A percentile compares a stretch with the other conserved stretches of the same genome.
These are phyloP conservation scores for Wickerhamiella qilinensis DNA, from an alignment of 805 yeast species.

Conservation along the genomic window DNA sequence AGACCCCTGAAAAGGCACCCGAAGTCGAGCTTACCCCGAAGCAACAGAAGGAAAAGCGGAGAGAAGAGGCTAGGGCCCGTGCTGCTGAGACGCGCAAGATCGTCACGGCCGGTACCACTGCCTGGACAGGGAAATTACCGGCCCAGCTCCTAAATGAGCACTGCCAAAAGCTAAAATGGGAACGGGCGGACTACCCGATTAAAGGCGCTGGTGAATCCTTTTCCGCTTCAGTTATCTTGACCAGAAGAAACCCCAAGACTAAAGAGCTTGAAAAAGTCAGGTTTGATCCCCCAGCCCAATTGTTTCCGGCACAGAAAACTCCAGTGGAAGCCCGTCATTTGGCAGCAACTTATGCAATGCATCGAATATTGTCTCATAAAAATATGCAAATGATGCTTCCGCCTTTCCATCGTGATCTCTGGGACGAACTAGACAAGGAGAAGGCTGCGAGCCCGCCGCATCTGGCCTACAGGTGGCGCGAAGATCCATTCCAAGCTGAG, in stretches of 20 bases:
- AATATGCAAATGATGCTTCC: conserved; percentile 82
- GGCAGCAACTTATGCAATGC: conserved; percentile 80
- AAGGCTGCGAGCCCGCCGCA: conserved; percentile 26
- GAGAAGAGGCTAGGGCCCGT: conserved; percentile 22
- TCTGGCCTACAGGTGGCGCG: conserved; percentile 13
- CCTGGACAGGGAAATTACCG: conserved; percentile 94
- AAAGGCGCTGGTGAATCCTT: conserved; percentile 31
- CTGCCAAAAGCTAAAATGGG: conserved; percentile 83
- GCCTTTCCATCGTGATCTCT: conserved; percentile 57
- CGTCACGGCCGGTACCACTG: conserved; percentile 46
- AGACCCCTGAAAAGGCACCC: conserved; percentile 1
- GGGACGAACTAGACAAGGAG: conserved; percentile 55
- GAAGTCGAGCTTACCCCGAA: conserved; percentile 16
- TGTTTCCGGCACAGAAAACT: conserved; percentile 54
- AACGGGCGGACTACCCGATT: conserved; percentile 62
- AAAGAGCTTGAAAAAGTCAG: conserved; percentile 43
- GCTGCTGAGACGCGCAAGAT: conserved; percentile 20
- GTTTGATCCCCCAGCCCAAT: conserved; percentile 34
- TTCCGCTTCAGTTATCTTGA: conserved; percentile 45
- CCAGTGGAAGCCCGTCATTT: conserved; percentile 78
- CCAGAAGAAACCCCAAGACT: conserved; percentile 70
- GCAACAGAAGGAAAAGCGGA: conserved; percentile 20
- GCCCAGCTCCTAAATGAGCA: conserved; percentile 72
- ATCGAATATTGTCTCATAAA: conserved; percentile 62
- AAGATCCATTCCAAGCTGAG: conserved; percentile 59